phyloP scores from a whole-genome alignment of 208 protist species.

The Zelonia costaricensis region DNA sequence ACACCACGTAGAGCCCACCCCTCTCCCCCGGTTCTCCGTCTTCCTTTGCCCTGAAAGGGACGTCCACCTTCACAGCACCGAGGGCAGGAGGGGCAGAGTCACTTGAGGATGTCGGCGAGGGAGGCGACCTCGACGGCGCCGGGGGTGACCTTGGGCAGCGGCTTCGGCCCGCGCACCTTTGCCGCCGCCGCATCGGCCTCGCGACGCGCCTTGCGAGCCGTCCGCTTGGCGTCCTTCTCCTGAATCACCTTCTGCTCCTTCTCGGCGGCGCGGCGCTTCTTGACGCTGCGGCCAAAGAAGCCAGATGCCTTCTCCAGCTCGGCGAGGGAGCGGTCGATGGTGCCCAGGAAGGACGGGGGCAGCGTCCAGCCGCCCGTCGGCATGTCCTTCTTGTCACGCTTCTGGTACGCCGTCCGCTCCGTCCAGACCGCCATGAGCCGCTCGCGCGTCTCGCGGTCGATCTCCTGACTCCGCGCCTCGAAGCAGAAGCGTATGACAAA shows the following conservation, averaged over 20 bases:
- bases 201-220: slow-evolving; percentile 38
- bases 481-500: slow-evolving; percentile 82
- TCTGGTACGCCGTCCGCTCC: slow-evolving; percentile 70
- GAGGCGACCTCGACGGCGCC: slow-evolving; percentile 55
- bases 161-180: slow-evolving; percentile 18
- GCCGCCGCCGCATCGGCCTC: slow-evolving; percentile 41
- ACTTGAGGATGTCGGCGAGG: slow-evolving; percentile 64
- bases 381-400: slow-evolving; percentile 71
- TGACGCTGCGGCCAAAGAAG: slow-evolving; percentile 71
- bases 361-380: slow-evolving; percentile 65
- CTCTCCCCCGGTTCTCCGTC: no score
- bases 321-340: slow-evolving; percentile 65
- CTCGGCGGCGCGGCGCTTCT: slow-evolving; percentile 64
- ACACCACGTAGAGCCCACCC: no score
- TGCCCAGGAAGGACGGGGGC: slow-evolving; percentile 65
- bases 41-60: no score
- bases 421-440: slow-evolving; percentile 72
- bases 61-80: not conserved
- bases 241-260: slow-evolving; percentile 40
- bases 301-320: slow-evolving; percentile 56
- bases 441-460: slow-evolving; percentile 59
- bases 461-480: slow-evolving; percentile 53
- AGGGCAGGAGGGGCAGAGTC: no score
- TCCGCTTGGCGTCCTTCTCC: slow-evolving; percentile 62
- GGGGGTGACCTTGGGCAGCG: slow-evolving; percentile 11